Conservation (phyloP, 495 filamentous ascomycete species). For the Aspergillus steynii region DNA sequence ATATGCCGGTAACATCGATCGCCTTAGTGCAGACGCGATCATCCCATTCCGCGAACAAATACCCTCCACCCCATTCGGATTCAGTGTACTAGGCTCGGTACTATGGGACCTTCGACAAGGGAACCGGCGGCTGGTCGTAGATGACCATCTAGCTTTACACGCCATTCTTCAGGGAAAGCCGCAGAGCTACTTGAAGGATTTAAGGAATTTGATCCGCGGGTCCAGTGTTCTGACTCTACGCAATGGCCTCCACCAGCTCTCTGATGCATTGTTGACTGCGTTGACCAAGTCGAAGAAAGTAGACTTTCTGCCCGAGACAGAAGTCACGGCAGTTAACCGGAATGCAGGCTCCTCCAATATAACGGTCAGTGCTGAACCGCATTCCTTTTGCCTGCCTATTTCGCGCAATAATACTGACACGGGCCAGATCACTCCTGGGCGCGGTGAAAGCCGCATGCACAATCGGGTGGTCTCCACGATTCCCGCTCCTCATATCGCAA, state of each 20-base stretch:
- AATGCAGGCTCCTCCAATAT: constrained; percentile 16
- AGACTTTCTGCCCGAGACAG: constrained; percentile 22
- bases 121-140: constrained; percentile 11
- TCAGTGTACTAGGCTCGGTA: no score
- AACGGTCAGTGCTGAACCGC: constrained; percentile 15
- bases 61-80: no score
- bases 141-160: constrained; percentile 32
- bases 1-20: constrained; percentile 86
- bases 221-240: constrained; percentile 56
- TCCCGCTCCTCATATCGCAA: constrained; percentile 41
- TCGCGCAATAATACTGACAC: neutral
- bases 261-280: constrained; percentile 26
- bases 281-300: constrained; percentile 35
- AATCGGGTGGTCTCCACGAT: constrained; percentile 74
- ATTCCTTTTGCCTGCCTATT: neutral
- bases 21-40: constrained; percentile 69
- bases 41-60: no score
- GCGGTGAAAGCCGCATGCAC: constrained; percentile 33
- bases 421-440: constrained; percentile 17
- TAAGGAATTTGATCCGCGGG: constrained; percentile 18
- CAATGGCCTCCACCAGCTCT: constrained; percentile 35
- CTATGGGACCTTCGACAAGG: no score
- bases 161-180: constrained; percentile 13
- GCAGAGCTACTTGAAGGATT: constrained; percentile 10
- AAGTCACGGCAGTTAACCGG: constrained; percentile 23